phyloP scores from a whole-genome alignment of 768 basidiomycete genomes.

The Candolleomyces aberdarensis region DNA sequence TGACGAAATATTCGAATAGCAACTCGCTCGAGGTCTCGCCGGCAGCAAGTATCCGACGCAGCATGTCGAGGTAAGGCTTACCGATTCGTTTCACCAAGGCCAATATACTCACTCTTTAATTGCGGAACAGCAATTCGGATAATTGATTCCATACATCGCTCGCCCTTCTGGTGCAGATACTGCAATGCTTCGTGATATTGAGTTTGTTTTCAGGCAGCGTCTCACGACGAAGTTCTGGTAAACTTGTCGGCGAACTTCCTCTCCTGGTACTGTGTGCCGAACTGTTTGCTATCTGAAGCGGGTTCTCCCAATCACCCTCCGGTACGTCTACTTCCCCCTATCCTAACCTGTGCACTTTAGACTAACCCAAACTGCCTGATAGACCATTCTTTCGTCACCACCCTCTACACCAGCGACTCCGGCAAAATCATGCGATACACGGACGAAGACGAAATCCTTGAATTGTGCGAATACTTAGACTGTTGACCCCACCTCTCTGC shows the following conservation, averaged over 20 bases:
- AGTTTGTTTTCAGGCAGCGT: conserved; percentile 55
- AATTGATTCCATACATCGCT: no score
- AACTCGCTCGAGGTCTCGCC: conserved; percentile 79
- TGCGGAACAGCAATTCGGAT: no score
- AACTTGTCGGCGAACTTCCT: conserved; percentile 15
- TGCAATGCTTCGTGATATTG: conserved; percentile 22
- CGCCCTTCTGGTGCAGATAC: no score
- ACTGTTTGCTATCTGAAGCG: conserved; percentile 39
- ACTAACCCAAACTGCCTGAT: no score
- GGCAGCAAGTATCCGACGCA: conserved; percentile 83
- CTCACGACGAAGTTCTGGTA: conserved; percentile 83
- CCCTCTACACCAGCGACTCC: conserved; percentile 74
- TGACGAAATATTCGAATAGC: conserved; percentile 78
- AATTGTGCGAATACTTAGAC: conserved; percentile 89
- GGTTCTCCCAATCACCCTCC: conserved; percentile 67
- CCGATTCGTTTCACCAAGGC: no score
- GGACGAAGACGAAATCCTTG: conserved; percentile 75
- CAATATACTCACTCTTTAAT: no score
- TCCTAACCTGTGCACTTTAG: no score
- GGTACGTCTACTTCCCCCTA: no score
- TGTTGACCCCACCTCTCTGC: conserved; percentile 77
- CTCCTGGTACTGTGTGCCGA: conserved; percentile 1
- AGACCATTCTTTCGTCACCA: conserved; percentile 77
- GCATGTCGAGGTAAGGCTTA: conserved; percentile 59
- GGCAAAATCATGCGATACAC: conserved; percentile 79